A percentile compares a stretch with the other conserved stretches of the same genome.
Evolutionary conservation across 805 yeast genomes (phyloP).

Genomic region (Monosporozyma aerobia): DNA sequence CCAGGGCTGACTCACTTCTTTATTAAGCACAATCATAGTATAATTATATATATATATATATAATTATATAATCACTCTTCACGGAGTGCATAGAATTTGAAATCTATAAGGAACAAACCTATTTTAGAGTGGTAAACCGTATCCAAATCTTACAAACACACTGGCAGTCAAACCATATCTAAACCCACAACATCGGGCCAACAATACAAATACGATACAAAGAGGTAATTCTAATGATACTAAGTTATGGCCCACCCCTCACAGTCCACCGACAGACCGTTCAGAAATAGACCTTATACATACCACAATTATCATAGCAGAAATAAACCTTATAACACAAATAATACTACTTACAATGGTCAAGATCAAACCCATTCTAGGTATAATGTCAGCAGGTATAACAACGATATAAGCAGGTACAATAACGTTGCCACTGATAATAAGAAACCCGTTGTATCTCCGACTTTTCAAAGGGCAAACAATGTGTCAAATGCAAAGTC

Average conservation of each 20-base stretch:
- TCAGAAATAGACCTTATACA: neutral
- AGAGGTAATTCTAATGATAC: neutral
- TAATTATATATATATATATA: too few relatives aligned
- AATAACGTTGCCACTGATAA: neutral
- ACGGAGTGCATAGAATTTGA: too few relatives aligned
- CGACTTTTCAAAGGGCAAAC: neutral
- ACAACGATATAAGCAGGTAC: neutral
- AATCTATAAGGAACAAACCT: too few relatives aligned
- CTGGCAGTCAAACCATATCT: too few relatives aligned
- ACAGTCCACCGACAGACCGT: neutral
- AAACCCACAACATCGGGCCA: too few relatives aligned
- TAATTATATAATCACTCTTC: too few relatives aligned
- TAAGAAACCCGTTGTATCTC: neutral
- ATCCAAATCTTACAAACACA: neutral
- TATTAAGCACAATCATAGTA: too few relatives aligned
- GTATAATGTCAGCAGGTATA: neutral
- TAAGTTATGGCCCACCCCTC: neutral
- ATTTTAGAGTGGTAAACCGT: too few relatives aligned
- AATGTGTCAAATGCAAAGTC: neutral
- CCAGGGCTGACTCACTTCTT: too few relatives aligned
- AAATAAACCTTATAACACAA: neutral
- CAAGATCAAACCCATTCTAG: neutral
- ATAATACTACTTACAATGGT: neutral
- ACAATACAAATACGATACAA: neutral
- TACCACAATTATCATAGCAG: neutral